phyloP scores from a whole-genome alignment of 2,329 filamentous ascomycete genomes.

The Paecilomyces fulvus region DNA sequence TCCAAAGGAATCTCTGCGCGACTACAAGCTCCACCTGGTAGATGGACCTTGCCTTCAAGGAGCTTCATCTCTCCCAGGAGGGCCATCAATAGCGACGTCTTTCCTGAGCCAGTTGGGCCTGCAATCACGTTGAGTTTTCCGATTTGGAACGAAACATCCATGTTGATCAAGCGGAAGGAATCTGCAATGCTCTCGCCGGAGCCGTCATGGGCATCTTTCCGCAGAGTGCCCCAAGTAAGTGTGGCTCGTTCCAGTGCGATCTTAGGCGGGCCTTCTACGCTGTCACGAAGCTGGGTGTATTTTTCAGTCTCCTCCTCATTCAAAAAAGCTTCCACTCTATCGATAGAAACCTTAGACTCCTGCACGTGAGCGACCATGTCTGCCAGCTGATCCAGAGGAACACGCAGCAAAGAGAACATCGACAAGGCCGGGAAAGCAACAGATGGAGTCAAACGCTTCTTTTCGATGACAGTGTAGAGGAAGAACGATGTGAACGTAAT shows the following conservation, averaged over 20 bases:
- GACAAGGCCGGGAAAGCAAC: conserved; percentile 94
- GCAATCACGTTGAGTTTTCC: conserved; percentile 88
- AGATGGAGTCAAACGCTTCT: conserved; percentile 82
- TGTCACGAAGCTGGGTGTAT: conserved; percentile 70
- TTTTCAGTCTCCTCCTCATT: conserved; percentile 94
- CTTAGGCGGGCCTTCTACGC: conserved; percentile 60
- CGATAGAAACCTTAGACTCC: conserved; percentile 92
- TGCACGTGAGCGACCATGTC: conserved; percentile 99
- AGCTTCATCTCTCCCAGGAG: conserved; percentile 93
- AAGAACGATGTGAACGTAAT: conserved; percentile 97
- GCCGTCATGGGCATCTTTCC: conserved; percentile 45
- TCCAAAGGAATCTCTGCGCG: conserved; percentile 77
- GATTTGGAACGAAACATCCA: conserved; percentile 74
- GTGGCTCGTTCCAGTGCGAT: conserved; percentile 82
- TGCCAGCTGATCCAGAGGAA: conserved; percentile 88
- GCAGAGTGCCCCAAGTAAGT: conserved; percentile 73
- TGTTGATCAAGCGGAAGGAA: conserved; percentile 72
- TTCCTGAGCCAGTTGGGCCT: conserved; percentile 87
- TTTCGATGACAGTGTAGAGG: conserved; percentile 81
- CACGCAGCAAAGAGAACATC: conserved; percentile 85
- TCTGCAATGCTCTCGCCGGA: conserved; percentile 57
- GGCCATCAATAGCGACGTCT: conserved; percentile 93
- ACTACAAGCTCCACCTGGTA: conserved; percentile 70
- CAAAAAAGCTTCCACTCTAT: conserved; percentile 91
- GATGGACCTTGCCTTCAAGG: conserved; percentile 67